Evolutionary conservation across 352 stramenopile genomes (phyloP).

Genomic region (Globisporangium apiculatum): DNA sequence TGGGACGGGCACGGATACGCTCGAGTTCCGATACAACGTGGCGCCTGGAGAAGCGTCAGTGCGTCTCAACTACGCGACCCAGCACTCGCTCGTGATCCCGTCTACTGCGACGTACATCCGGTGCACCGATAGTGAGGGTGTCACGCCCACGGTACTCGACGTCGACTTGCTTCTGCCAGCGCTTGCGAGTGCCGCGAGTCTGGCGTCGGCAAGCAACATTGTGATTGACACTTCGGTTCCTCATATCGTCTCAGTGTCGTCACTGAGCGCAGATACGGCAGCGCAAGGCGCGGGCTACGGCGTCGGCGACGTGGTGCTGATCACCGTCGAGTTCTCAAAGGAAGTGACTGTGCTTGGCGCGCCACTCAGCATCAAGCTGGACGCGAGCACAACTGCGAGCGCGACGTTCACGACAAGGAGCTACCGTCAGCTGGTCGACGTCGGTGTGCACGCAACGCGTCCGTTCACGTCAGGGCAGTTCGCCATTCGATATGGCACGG

Average conservation of each 20-base stretch:
- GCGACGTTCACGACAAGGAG: conserved; percentile 43
- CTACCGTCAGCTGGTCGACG: conserved; percentile 58
- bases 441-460: conserved; percentile 46
- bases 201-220: conserved; percentile 23
- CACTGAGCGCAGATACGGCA: conserved; percentile 25
- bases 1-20: conserved; percentile 29
- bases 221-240: conserved; percentile 34
- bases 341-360: conserved; percentile 40
- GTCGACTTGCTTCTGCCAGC: conserved; percentile 33
- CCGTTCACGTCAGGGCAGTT: conserved; percentile 61
- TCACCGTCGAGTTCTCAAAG: conserved; percentile 56
- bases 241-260: conserved; percentile 36
- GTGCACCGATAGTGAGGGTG: conserved; percentile 1
- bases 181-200: conserved; percentile 17
- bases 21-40: conserved; percentile 71
- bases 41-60: conserved; percentile 25
- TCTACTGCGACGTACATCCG: conserved; percentile 12
- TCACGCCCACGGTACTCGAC: conserved; percentile 11
- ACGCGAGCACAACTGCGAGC: conserved; percentile 25
- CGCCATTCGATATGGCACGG: conserved; percentile 33
- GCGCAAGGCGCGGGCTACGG: conserved; percentile 37
- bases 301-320: conserved; percentile 58
- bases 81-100: conserved; percentile 22
- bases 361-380: conserved; percentile 32
- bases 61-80: conserved; percentile 51